Evolutionary conservation across 495 filamentous ascomycete genomes (phyloP).

Genomic region (Daldinia childiae): DNA sequence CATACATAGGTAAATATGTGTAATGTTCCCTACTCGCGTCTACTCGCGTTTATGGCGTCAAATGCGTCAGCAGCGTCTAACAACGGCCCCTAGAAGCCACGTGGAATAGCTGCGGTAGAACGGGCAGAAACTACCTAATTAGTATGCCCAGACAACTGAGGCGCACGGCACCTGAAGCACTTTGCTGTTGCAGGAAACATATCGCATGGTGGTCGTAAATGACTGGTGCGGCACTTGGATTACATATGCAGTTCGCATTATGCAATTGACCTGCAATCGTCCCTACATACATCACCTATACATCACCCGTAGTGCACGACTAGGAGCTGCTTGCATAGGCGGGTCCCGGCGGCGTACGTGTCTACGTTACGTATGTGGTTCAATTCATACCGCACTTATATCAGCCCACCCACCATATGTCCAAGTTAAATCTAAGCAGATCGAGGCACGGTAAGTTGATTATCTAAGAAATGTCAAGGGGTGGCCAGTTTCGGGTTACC

Average conservation of each 20-base stretch:
- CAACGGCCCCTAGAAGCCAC: slow-evolving; percentile 14
- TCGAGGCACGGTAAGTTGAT: neutral
- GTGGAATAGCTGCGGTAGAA: slow-evolving; percentile 36
- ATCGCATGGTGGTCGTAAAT: slow-evolving; percentile 20
- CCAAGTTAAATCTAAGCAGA: neutral
- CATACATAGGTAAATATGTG: neutral
- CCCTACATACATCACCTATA: neutral
- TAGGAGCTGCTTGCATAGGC: neutral
- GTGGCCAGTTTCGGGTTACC: neutral
- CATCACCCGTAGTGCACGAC: neutral
- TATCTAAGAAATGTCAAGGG: neutral
- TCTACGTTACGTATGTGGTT: slow-evolving; percentile 29
- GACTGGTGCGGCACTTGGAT: neutral
- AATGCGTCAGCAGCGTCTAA: slow-evolving; percentile 17
- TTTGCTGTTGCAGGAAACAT: slow-evolving; percentile 27
- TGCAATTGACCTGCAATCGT: neutral
- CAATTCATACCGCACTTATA: slow-evolving; percentile 5
- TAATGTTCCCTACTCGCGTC: slow-evolving; percentile 24
- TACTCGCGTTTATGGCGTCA: slow-evolving; percentile 35
- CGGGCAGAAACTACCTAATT: slow-evolving; percentile 13
- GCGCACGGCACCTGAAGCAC: slow-evolving; percentile 1
- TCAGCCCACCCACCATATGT: neutral
- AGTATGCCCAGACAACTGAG: slow-evolving; percentile 2
- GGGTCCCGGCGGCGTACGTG: slow-evolving; percentile 15
- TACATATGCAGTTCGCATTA: neutral